These are phyloP conservation scores for Candida nitratophila DNA, from an alignment of 805 yeast species.

Conservation along the genomic window DNA sequence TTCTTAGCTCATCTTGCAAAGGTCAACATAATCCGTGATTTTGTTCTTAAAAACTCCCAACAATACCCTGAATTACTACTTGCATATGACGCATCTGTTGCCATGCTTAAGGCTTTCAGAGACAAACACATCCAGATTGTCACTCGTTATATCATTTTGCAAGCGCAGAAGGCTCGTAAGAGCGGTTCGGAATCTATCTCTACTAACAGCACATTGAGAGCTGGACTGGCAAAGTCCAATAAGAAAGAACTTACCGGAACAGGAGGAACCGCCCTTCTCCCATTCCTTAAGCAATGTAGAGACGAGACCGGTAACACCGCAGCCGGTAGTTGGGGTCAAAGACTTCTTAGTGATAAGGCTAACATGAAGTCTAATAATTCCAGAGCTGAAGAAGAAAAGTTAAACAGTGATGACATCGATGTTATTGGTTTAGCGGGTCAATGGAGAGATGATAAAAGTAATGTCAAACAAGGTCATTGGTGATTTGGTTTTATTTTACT, in stretches of 20 bases:
- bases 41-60: slow-evolving; percentile 38
- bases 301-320: slow-evolving; percentile 95
- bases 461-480: slow-evolving; percentile 24
- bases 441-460: slow-evolving; percentile 22
- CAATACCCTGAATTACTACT: slow-evolving; percentile 50
- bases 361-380: slow-evolving; percentile 2
- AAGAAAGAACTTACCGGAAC: slow-evolving; percentile 70
- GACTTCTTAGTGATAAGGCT: slow-evolving; percentile 52
- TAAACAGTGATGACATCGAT: slow-evolving; percentile 4
- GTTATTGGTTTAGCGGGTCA: slow-evolving; percentile 24
- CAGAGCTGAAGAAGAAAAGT: neutral
- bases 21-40: slow-evolving; percentile 56
- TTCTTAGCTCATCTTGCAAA: slow-evolving; percentile 58
- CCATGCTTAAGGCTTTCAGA: slow-evolving; percentile 81
- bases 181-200: slow-evolving; percentile 37
- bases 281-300: slow-evolving; percentile 90
- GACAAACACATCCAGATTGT: slow-evolving; percentile 93
- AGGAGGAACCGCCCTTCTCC: slow-evolving; percentile 88
- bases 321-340: slow-evolving; percentile 86
- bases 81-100: slow-evolving; percentile 83
- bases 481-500: too few relatives aligned
- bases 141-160: slow-evolving; percentile 77
- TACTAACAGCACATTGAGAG: slow-evolving; percentile 45
- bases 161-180: slow-evolving; percentile 51
- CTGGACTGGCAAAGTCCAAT: slow-evolving; percentile 51